A percentile compares a stretch with the other conserved stretches of the same genome.
These are phyloP conservation scores for Eucalyptus caleyi DNA, from an alignment of 345 rosid genomes.

Conservation along the genomic window DNA sequence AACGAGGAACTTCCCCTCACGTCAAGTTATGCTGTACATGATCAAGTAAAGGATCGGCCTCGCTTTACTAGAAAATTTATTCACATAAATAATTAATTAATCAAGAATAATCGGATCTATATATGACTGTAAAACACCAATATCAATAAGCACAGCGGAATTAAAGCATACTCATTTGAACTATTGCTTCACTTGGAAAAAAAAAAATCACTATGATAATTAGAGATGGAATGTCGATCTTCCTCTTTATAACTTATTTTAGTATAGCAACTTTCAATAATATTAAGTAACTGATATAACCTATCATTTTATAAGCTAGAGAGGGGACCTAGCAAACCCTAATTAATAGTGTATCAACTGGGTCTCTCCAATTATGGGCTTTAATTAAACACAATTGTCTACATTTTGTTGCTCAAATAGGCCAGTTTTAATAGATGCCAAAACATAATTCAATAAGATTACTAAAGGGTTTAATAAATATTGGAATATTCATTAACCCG, in stretches of 20 bases:
- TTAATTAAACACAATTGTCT: rapidly evolving
- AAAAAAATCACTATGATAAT: rapidly evolving
- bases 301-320: rapidly evolving
- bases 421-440: too few relatives aligned
- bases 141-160: rapidly evolving
- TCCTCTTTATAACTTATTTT: rapidly evolving
- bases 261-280: rapidly evolving
- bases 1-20: not conserved
- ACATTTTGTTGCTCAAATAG: rapidly evolving
- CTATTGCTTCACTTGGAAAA: rapidly evolving
- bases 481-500: rapidly evolving
- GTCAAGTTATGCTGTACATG: not conserved
- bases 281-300: too few relatives aligned
- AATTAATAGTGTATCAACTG: rapidly evolving
- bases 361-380: rapidly evolving
- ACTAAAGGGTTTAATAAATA: too few relatives aligned
- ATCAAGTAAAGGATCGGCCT: not conserved
- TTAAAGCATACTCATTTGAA: rapidly evolving
- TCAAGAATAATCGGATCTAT: rapidly evolving
- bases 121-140: rapidly evolving
- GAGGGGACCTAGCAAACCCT: rapidly evolving
- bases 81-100: rapidly evolving
- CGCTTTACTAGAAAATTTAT: not conserved
- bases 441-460: rapidly evolving
- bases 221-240: rapidly evolving